phyloP scores from a whole-genome alignment of 2,329 filamentous ascomycete genomes.

The Furcasterigmium furcatum region DNA sequence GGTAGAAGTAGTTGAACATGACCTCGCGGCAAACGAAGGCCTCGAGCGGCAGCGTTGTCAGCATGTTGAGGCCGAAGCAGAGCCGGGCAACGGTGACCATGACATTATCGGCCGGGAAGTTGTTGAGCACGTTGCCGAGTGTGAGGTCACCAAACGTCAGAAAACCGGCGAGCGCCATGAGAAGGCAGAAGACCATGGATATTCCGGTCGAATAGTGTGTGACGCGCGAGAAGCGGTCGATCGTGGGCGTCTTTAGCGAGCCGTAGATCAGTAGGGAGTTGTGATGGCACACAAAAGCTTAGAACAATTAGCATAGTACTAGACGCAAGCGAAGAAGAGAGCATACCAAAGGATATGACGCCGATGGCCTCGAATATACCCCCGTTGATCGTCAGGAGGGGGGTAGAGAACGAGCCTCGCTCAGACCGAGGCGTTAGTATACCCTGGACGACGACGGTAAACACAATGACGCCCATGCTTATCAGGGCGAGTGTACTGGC shows the following conservation, averaged over 20 bases:
- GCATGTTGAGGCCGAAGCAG: constrained; percentile 98
- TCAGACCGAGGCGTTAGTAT: constrained; percentile 68
- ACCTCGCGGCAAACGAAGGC: constrained; percentile 97
- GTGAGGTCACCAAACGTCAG: constrained; percentile 91
- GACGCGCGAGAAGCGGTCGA: constrained; percentile 89
- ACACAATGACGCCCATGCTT: constrained; percentile 87
- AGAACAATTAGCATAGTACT: constrained; percentile 22
- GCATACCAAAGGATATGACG: constrained; percentile 89
- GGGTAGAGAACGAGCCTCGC: constrained; percentile 67
- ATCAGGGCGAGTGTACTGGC: constrained; percentile 89
- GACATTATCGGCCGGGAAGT: constrained; percentile 85
- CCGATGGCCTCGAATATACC: constrained; percentile 96
- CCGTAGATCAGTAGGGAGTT: constrained; percentile 98
- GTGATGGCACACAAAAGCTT: constrained; percentile 75
- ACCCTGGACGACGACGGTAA: constrained; percentile 85
- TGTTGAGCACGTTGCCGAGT: constrained; percentile 94
- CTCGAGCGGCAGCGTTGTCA: constrained; percentile 93
- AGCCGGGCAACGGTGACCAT: constrained; percentile 94
- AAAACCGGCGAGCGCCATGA: constrained; percentile 86
- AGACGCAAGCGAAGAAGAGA: not conserved
- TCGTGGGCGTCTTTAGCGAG: constrained; percentile 87
- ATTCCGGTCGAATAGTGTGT: constrained; percentile 91
- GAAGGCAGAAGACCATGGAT: constrained; percentile 86
- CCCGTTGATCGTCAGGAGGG: constrained; percentile 73
- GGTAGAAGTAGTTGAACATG: constrained; percentile 81